Base-by-base conservation (phyloP, 306 rosid genomes). In the Prunus kanzakura region DNA sequence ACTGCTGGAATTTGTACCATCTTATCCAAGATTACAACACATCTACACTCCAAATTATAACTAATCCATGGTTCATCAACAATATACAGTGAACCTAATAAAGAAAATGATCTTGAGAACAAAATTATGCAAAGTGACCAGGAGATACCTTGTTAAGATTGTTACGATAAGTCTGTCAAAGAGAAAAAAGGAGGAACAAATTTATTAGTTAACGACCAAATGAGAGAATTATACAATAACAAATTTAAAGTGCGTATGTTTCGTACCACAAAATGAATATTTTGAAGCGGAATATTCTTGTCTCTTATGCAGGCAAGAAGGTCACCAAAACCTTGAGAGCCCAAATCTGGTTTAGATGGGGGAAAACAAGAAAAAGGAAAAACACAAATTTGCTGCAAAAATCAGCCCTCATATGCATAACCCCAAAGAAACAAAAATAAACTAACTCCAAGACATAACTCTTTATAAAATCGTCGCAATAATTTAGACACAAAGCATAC, bases 261-360 rank as follows among this genome's bases (percentile, higher is more conserved):
- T 61, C 95, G 64, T 86, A 95, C 97, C 97, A 92, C 99, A 85
- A 95, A 95, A 86, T 95, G 99, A 80, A 95, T 92, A 80, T 90
- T 92, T 79, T 90, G 96, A 81, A 95, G 97, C 3, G 91, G 93
- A 76, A 90, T 80, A 58, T 79, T 88, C 83, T 90, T 95, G 89
- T 80, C 91, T 83, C 98, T 86, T 69, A 92, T 88, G 90, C 97
- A 95, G 74, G 85, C 83, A 84, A 95, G 97, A 79, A 95, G 96
- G 75, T 95, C 92, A 6, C 96, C 97, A 82, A 89, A 95, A 67
- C 97, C 97, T 77, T 85, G 89, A 72, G 97, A 95, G 57, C 97
- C 99, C 62, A 95, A 74, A 72, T 92, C 99, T 95, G 90, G 64
- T 67, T 78, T 58, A 54, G 66, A 79, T 25, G 45, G 73, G 73